These are phyloP conservation scores for Oryza nivara DNA, from an alignment of 176 grass and related monocot species.

Conservation along the genomic window DNA sequence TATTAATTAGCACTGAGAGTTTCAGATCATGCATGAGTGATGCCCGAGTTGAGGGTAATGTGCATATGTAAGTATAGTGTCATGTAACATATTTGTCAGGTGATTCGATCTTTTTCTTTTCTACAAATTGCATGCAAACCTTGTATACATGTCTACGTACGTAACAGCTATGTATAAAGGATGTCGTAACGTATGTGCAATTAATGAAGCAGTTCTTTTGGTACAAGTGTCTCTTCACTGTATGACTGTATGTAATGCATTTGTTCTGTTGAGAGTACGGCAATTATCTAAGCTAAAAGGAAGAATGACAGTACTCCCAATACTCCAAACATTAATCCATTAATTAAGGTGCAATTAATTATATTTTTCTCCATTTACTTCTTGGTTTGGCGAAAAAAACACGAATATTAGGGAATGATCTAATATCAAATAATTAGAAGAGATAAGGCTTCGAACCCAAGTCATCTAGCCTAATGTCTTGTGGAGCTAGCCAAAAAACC, in stretches of 20 bases:
- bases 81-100: not conserved
- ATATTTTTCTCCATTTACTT: not conserved
- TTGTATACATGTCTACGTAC: not conserved
- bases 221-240: too few relatives aligned
- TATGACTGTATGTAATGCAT: not conserved
- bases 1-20: conserved; percentile 6
- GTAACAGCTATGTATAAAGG: not conserved
- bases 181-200: not conserved
- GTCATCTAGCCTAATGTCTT: too few relatives aligned
- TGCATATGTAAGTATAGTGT: conserved; percentile 22
- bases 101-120: not conserved
- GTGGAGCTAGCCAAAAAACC: too few relatives aligned
- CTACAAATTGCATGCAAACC: not conserved
- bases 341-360: not conserved
- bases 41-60: not conserved
- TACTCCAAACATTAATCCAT: not conserved
- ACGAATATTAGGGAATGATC: too few relatives aligned
- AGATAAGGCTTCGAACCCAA: too few relatives aligned
- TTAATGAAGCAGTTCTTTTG: not conserved
- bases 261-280: not conserved
- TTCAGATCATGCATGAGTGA: not conserved
- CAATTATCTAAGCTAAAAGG: not conserved
- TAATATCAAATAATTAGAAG: too few relatives aligned
- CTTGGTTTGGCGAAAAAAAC: too few relatives aligned
- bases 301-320: not conserved